Evolutionary conservation across 1,139 yeast genomes (phyloP), one percentile per base, ranked within the genome.

Genomic region (Waltiozyma sp.): DNA sequence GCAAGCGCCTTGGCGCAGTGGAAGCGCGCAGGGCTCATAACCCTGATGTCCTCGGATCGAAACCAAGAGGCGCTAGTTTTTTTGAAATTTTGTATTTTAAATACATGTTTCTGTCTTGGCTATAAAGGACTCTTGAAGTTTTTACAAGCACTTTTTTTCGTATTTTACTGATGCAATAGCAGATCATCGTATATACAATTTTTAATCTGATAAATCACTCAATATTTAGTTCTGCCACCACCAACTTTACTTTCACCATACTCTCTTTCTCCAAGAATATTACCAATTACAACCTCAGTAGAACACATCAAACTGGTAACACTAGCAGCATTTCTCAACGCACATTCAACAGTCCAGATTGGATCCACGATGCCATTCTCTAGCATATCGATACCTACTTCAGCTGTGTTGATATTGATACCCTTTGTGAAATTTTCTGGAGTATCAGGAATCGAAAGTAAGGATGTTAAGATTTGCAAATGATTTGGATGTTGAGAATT

Each of bases 41-140:
- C 96, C 95, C 95, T 85, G 95, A 86, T 82, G 95, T 85, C 95
- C 93, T 80, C 73, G 93, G 95, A 87, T 87, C 96, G 95, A 87
- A 85, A 87, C 96, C 89, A 73, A 80, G 93, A 91, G 84, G 84
- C 93, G 95, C 95, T 86, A 85, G 38, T 31, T 10, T 31, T 31
- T 31, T 31, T 31, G 4, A n/a, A 21, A 21, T 21, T 21, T 21
- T 21, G 23, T n/a, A n/a, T n/a, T n/a, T n/a, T n/a, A n/a, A n/a
- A n/a, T n/a, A n/a, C n/a, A n/a, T n/a, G n/a, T 28, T 9, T 10
- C 11, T 28, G n/a, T 28, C 33, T 10, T 28, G 11, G 5, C 33
- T 5, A n/a, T n/a, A n/a, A n/a, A n/a, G n/a, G n/a, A n/a, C n/a
- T n/a, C n/a, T n/a, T n/a, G n/a, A 28, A 28, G 11, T 28, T 9